phyloP scores from a whole-genome alignment of 257 asterid genomes.

The Solanum piurae region DNA sequence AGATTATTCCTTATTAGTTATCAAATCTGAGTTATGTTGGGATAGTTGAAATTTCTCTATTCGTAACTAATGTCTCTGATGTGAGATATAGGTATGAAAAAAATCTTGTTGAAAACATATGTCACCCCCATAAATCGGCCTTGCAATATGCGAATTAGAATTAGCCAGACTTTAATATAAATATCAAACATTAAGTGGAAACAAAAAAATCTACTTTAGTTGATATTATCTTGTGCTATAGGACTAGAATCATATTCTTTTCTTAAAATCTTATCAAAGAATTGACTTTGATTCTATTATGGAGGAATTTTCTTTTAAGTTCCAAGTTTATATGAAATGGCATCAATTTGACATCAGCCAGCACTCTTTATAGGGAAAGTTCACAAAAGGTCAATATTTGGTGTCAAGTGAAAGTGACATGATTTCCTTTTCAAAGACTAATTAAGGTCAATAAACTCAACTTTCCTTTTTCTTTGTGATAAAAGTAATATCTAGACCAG shows the following conservation, averaged over 20 bases:
- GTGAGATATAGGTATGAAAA: background rate
- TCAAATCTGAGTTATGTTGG: accelerated
- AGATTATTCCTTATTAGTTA: background rate
- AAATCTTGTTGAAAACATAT: too few relatives aligned
- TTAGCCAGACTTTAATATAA: background rate
- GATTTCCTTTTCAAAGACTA: background rate
- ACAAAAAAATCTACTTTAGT: background rate
- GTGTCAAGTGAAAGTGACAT: background rate
- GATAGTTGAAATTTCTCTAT: background rate
- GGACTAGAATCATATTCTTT: background rate
- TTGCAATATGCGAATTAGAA: background rate
- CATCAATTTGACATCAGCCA: background rate
- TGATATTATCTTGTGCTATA: background rate
- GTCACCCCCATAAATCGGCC: accelerated
- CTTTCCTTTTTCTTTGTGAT: background rate
- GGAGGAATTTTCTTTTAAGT: background rate
- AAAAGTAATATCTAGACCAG: background rate
- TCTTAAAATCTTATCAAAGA: background rate
- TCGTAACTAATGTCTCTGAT: background rate
- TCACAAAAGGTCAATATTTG: constrained; percentile 9
- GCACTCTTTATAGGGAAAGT: background rate
- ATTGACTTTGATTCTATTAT: background rate
- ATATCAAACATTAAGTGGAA: background rate
- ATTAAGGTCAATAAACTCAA: background rate
- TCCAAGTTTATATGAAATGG: background rate